phyloP scores from a whole-genome alignment of 805 yeast species.

The Metschnikowia lochheadii region DNA sequence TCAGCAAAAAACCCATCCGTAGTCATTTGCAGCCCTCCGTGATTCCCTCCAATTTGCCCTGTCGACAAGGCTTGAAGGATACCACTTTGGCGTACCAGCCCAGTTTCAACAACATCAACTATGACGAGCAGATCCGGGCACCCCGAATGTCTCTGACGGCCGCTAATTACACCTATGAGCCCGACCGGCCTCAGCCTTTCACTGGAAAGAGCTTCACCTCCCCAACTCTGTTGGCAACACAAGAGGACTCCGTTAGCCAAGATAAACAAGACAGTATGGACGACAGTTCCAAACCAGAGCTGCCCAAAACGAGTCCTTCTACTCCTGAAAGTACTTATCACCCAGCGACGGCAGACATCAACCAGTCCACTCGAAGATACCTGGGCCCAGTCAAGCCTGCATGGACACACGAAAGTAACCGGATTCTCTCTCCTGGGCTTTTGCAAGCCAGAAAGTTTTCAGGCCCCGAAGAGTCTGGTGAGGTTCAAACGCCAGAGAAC shows the following conservation, averaged over 20 bases:
- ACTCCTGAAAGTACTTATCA: slow-evolving; percentile 7
- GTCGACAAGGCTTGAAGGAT: background rate
- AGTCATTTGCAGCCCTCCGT: slow-evolving; percentile 10
- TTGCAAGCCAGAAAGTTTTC: background rate
- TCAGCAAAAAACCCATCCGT: slow-evolving; percentile 17
- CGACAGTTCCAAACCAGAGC: background rate
- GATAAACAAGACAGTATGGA: background rate
- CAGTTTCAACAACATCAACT: slow-evolving; percentile 29
- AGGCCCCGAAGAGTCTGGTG: background rate
- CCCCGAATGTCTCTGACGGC: slow-evolving; percentile 45
- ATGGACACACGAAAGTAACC: slow-evolving; percentile 6
- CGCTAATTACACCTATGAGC: slow-evolving; percentile 22
- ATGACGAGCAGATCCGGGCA: slow-evolving; percentile 53
- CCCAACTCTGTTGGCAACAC: background rate
- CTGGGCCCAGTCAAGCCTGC: slow-evolving; percentile 15
- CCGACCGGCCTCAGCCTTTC: slow-evolving; percentile 16
- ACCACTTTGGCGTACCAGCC: slow-evolving; percentile 9
- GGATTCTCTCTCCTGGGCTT: slow-evolving; percentile 6
- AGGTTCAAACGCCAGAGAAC: background rate
- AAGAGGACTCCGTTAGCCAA: background rate
- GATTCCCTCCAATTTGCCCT: slow-evolving; percentile 10
- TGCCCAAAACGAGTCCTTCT: background rate
- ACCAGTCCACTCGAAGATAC: slow-evolving; percentile 15
- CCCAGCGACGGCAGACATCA: slow-evolving; percentile 16
- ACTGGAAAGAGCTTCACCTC: slow-evolving; percentile 6